These are phyloP conservation scores for Coniochaeta pulveracea DNA, from an alignment of 2,329 filamentous ascomycete species.

Conservation along the genomic window DNA sequence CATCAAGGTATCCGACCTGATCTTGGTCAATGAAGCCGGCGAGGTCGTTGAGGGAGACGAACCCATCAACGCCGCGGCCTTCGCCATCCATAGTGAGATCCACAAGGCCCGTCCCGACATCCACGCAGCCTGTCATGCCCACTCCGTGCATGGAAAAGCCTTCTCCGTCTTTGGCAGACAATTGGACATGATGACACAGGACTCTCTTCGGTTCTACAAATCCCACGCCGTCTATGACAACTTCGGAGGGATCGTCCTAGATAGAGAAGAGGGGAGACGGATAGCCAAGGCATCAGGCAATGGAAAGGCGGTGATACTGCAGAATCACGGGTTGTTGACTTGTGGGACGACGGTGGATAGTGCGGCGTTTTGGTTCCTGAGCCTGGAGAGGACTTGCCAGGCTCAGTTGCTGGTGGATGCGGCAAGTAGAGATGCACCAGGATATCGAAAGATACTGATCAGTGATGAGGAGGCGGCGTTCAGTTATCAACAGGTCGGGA, in stretches of 20 bases:
- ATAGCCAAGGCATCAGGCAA: constrained; percentile 42
- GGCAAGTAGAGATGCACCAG: constrained; percentile 19
- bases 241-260: constrained; percentile 49
- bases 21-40: constrained; percentile 42
- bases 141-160: constrained; percentile 42
- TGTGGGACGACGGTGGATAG: constrained; percentile 51
- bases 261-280: constrained; percentile 39
- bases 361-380: constrained; percentile 46
- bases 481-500: background rate
- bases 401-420: constrained; percentile 47
- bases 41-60: constrained; percentile 42
- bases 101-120: constrained; percentile 45
- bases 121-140: constrained; percentile 45
- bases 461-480: constrained; percentile 2
- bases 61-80: constrained; percentile 44
- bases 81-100: constrained; percentile 46
- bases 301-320: constrained; percentile 39
- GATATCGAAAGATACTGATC: background rate
- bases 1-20: constrained; percentile 45
- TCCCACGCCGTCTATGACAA: constrained; percentile 45
- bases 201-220: constrained; percentile 30
- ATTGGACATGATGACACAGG: constrained; percentile 51
- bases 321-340: constrained; percentile 51
- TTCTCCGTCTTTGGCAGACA: constrained; percentile 42
- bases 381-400: constrained; percentile 48